Evolutionary conservation across 192 early-diverging fungal genomes (phyloP).

Genomic region (Podila horticola): DNA sequence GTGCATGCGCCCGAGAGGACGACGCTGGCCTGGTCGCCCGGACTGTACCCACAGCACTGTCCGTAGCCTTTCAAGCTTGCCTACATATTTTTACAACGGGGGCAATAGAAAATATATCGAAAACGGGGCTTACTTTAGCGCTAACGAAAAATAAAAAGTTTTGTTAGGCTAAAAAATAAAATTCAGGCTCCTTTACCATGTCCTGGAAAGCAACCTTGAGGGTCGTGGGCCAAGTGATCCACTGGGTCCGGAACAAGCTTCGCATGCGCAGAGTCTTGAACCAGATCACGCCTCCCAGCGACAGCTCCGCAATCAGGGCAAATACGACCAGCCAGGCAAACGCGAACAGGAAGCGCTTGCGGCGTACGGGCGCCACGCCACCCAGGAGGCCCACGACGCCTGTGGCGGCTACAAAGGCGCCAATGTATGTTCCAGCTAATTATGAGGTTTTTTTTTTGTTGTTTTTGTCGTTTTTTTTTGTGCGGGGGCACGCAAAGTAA

Average conservation of each 20-base stretch:
- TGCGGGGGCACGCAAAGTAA: too few relatives aligned
- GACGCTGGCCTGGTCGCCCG: background rate
- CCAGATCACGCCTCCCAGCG: slow-evolving; percentile 52
- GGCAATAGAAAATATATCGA: background rate
- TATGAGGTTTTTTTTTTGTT: background rate
- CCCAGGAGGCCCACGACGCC: slow-evolving; percentile 27
- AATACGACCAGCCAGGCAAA: slow-evolving; percentile 39
- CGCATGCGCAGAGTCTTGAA: slow-evolving; percentile 54
- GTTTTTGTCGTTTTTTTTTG: too few relatives aligned
- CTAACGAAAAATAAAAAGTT: slow-evolving; percentile 1
- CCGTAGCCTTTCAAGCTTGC: slow-evolving; percentile 33
- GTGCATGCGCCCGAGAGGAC: slow-evolving; percentile 27
- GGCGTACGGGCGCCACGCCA: slow-evolving; percentile 27
- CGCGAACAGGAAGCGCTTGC: slow-evolving; percentile 23
- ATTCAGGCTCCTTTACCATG: slow-evolving; percentile 24
- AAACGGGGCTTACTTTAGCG: background rate
- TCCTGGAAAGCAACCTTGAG: slow-evolving; percentile 50
- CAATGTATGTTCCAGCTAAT: slow-evolving; percentile 39
- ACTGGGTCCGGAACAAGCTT: slow-evolving; percentile 29
- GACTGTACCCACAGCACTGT: slow-evolving; percentile 50
- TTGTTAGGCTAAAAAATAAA: slow-evolving; percentile 7
- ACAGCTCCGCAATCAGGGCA: slow-evolving; percentile 34
- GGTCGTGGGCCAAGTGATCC: slow-evolving; percentile 23
- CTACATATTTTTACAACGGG: background rate
- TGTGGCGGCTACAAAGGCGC: slow-evolving; percentile 24